Base-by-base conservation (phyloP, 805 yeast genomes). In the Schwanniomyces occidentalis region DNA sequence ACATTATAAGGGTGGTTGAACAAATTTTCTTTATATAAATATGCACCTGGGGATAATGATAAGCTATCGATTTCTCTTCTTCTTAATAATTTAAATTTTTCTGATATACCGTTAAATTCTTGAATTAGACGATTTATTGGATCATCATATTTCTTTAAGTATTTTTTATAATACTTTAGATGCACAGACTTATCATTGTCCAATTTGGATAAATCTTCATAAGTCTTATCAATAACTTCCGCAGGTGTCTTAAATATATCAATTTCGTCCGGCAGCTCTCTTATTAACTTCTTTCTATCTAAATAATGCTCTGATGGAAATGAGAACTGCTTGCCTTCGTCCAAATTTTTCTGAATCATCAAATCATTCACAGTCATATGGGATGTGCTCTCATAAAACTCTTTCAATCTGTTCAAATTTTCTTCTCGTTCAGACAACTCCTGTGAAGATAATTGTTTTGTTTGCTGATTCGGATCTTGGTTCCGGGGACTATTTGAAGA, bases 331-430 rank as follows among this genome's bases (percentile, higher is more conserved):
- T 51, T 38, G n/a, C 64, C 65, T 30, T 57, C 51, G 37, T 63
- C 69, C 27, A 66, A 46, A 37, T 54, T 60, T 32, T 51, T 50
- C 37, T 66, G 71, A 16, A 65, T 52, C 30, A 43, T 40, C 19
- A 66, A 44, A 37, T 66, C 71, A 15, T 63, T 61, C n/a, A 52
- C 51, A 12, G 66, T 49, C 71, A 65, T 65, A 41, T 52, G 59
- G 8, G 63, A 58, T 9, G 61, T 44, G 24, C 51, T 52, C 14
- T 55, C 62, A 31, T 58, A 63, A 16, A 26, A 28, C 5, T 34
- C 38, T 16, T 26, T 24, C 13, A 34, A 31, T 18, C 19, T 28
- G 16, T 34, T 29, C 5, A 29, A 22, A 16, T 27, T 30, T 6
- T 34, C 25, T 12, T 34, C 20, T 17, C 22, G 28, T 18, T 34